Evolutionary conservation across 495 filamentous ascomycete species (phyloP).

Genomic region (Hypoxylon trugodes): DNA sequence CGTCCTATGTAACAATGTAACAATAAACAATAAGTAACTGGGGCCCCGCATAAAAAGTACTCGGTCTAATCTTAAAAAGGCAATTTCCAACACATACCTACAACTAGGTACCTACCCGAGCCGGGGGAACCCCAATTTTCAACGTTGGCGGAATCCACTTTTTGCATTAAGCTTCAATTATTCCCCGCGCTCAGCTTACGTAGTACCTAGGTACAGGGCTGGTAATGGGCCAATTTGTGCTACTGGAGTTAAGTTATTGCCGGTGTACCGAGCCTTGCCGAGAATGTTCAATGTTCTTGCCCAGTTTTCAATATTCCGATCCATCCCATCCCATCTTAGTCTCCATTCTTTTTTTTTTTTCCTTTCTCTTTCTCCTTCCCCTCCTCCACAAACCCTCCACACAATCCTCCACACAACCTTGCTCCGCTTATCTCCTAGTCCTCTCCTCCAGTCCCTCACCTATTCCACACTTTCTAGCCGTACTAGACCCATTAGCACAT

Average conservation of each 20-base stretch:
- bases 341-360: background rate
- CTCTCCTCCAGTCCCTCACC: background rate
- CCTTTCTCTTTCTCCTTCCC: background rate
- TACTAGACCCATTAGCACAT: background rate
- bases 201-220: background rate
- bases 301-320: no score
- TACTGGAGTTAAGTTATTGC: slow-evolving; percentile 1
- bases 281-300: background rate
- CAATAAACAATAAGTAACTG: background rate
- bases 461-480: background rate
- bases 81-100: slow-evolving; percentile 7
- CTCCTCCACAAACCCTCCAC: no score
- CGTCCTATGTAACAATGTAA: slow-evolving; percentile 8
- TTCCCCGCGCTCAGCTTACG: slow-evolving; percentile 2
- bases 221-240: background rate
- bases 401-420: background rate
- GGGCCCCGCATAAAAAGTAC: slow-evolving; percentile 11
- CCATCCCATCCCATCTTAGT: no score
- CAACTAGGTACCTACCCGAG: no score
- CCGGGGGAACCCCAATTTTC: slow-evolving; percentile 9
- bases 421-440: background rate
- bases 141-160: background rate
- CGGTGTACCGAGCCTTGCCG: slow-evolving; percentile 16
- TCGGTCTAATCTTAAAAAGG: background rate
- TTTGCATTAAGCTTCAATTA: no score